Evolutionary conservation across 2,329 filamentous ascomycete genomes (phyloP).

Genomic region (Ophiostoma ips): DNA sequence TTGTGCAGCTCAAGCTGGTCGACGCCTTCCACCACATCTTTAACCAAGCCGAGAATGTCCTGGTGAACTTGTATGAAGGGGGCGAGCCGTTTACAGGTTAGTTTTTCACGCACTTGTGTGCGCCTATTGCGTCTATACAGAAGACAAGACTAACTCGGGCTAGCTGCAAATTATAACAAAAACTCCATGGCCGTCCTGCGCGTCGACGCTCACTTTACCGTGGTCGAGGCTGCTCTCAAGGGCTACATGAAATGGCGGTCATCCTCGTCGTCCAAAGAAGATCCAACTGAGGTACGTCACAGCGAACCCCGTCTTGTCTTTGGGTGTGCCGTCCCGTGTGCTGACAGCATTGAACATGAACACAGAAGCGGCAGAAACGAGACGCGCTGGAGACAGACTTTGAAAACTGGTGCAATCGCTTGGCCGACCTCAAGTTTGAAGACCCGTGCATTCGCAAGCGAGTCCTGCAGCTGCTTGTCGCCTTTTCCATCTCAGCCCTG

Average conservation of each 20-base stretch:
- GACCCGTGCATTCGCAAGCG: constrained; percentile 77
- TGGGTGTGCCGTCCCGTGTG: too few species aligned
- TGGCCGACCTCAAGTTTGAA: constrained; percentile 61
- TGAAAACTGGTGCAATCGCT: constrained; percentile 57
- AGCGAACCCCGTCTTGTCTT: too few species aligned
- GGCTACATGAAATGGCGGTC: constrained; percentile 70
- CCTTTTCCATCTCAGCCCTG: constrained; percentile 69
- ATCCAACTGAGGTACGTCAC: constrained; percentile 12
- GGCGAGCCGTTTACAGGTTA: constrained; percentile 52
- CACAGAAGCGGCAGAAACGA: constrained; percentile 41
- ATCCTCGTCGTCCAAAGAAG: constrained; percentile 4
- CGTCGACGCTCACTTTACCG: constrained; percentile 78
- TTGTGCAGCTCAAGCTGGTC: constrained; percentile 66
- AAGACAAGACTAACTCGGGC: background rate
- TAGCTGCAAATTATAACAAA: constrained; percentile 43
- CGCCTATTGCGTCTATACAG: too few species aligned
- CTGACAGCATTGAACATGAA: too few species aligned
- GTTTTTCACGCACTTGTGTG: constrained; percentile 14
- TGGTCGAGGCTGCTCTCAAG: constrained; percentile 77
- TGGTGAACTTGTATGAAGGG: constrained; percentile 63
- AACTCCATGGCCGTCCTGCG: constrained; percentile 59
- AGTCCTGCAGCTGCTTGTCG: constrained; percentile 67
- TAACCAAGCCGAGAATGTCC: constrained; percentile 56
- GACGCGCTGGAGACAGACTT: constrained; percentile 47
- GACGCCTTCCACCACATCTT: constrained; percentile 84